Percentiles rank a stretch among this genome's conserved stretches.
Conservation (phyloP, 108 stramenopile species). For the Cyclotella distinguenda region DNA sequence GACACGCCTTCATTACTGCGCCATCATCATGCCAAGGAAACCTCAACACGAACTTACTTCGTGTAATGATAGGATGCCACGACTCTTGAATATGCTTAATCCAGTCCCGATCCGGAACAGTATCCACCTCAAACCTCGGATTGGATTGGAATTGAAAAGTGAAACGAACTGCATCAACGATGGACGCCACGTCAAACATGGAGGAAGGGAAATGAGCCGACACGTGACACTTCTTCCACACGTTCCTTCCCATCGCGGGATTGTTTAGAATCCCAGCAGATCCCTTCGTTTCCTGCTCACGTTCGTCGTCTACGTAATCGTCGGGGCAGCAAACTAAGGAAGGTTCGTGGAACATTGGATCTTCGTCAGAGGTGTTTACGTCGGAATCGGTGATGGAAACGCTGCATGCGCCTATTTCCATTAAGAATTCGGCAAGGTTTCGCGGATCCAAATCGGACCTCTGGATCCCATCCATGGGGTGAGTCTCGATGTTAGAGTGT, state of each 20-base stretch:
- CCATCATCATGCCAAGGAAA: slow-evolving; percentile 78
- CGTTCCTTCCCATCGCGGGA: slow-evolving; percentile 45
- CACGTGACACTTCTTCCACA: slow-evolving; percentile 76
- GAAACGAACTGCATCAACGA: slow-evolving; percentile 56
- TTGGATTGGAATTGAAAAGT: slow-evolving; percentile 34
- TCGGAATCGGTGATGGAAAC: slow-evolving; percentile 72
- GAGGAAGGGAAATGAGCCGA: slow-evolving; percentile 75
- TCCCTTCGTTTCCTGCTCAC: slow-evolving; percentile 1
- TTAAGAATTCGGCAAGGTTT: slow-evolving; percentile 68
- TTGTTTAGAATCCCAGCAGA: slow-evolving; percentile 31
- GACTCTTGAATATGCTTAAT: slow-evolving; percentile 72
- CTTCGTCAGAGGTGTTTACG: slow-evolving; percentile 53
- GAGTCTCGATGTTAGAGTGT: slow-evolving; percentile 3
- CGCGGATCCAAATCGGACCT: slow-evolving; percentile 21
- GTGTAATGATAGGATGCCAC: slow-evolving; percentile 74
- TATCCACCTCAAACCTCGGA: slow-evolving; percentile 41
- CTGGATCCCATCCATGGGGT: background rate
- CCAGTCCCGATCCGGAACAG: slow-evolving; percentile 77
- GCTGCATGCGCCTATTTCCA: slow-evolving; percentile 80
- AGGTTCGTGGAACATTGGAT: slow-evolving; percentile 59
- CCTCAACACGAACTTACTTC: slow-evolving; percentile 55
- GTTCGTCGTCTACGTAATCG: slow-evolving; percentile 4
- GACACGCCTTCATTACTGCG: slow-evolving; percentile 47
- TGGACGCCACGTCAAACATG: slow-evolving; percentile 38
- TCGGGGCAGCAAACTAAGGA: slow-evolving; percentile 7